phyloP scores from a whole-genome alignment of 2,329 filamentous ascomycete genomes.

The Talaromyces amestolkiae region DNA sequence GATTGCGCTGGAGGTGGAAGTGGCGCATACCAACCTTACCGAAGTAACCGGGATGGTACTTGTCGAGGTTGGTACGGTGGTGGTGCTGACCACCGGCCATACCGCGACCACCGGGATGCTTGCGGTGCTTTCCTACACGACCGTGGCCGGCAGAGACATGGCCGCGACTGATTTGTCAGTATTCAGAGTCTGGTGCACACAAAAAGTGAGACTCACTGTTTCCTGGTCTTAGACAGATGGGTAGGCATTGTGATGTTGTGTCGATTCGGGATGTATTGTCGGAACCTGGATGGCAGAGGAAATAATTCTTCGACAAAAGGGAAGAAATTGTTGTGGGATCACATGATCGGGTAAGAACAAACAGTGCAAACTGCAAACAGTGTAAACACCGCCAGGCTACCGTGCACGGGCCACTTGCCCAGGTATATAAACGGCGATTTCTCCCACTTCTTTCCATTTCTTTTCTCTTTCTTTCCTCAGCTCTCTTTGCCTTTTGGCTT shows the following conservation, averaged over 20 bases:
- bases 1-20: conserved; percentile 94
- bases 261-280: neutral
- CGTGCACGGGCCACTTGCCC: conserved; percentile 22
- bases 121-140: conserved; percentile 98
- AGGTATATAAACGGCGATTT: conserved; percentile 32
- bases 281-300: neutral
- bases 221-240: conserved; percentile 51
- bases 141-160: conserved; percentile 98
- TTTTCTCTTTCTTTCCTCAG: conserved; percentile 44
- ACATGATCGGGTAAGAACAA: conserved; percentile 9
- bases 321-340: conserved; percentile 15
- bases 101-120: conserved; percentile 76
- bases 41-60: conserved; percentile 99
- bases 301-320: neutral
- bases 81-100: conserved; percentile 98
- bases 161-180: conserved; percentile 60
- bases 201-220: conserved; percentile 27
- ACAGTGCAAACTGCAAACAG: conserved; percentile 7
- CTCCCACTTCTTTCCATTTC: conserved; percentile 29
- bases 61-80: conserved; percentile 88
- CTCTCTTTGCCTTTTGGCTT: conserved; percentile 62
- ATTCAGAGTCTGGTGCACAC: neutral
- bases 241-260: conserved; percentile 42
- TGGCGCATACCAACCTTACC: conserved; percentile 93
- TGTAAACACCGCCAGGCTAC: conserved; percentile 14